These are phyloP conservation scores for Phylloboletellus chloephorus DNA, from an alignment of 1,284 basidiomycete species.

Conservation along the genomic window DNA sequence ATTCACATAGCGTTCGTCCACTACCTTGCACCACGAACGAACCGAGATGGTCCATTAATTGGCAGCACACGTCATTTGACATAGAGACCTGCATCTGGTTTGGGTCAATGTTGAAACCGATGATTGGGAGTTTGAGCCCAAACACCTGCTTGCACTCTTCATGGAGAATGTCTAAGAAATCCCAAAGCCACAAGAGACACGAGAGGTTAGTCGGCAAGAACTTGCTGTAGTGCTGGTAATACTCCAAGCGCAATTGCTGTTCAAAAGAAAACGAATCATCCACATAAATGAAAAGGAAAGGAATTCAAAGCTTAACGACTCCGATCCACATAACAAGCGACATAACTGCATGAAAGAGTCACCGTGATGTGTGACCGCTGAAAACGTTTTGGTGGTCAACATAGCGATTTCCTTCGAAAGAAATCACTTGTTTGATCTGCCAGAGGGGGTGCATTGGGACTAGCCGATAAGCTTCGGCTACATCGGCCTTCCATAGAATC, in stretches of 20 bases:
- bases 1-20: not conserved
- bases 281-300: slow-evolving; percentile 27
- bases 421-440: slow-evolving; percentile 41
- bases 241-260: slow-evolving; percentile 4
- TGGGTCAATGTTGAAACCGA: slow-evolving; percentile 31
- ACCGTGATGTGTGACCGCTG: slow-evolving; percentile 25
- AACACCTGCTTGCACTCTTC: slow-evolving; percentile 31
- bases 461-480: slow-evolving; percentile 33
- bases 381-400: slow-evolving; percentile 35
- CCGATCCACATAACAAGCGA: slow-evolving; percentile 36
- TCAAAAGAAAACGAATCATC: slow-evolving; percentile 29
- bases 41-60: too few species aligned
- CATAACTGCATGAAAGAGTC: slow-evolving; percentile 32
- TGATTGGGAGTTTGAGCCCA: slow-evolving; percentile 24
- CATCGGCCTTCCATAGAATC: slow-evolving; percentile 36
- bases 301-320: not conserved
- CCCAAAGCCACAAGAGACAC: slow-evolving; percentile 29
- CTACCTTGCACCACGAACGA: too few species aligned
- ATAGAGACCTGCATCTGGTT: slow-evolving; percentile 27
- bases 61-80: too few species aligned
- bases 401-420: slow-evolving; percentile 18
- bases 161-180: slow-evolving; percentile 31
- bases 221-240: slow-evolving; percentile 29
- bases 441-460: slow-evolving; percentile 37
- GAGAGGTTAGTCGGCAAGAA: slow-evolving; percentile 25